These are phyloP conservation scores for Adansonia madagascariensis DNA, from an alignment of 441 rosid genomes.

Conservation along the genomic window DNA sequence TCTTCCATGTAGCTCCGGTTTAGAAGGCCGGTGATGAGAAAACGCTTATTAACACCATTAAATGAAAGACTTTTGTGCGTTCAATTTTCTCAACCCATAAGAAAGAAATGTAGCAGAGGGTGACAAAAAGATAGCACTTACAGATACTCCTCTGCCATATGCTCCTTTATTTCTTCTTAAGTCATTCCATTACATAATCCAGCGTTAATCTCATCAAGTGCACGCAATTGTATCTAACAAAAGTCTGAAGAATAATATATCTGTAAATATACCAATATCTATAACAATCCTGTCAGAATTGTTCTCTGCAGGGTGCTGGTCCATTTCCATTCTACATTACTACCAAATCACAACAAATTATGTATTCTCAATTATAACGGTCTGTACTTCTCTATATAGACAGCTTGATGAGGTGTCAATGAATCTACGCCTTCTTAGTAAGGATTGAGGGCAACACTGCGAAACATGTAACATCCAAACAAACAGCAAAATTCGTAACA, in stretches of 20 bases:
- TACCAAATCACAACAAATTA: constrained; percentile 6
- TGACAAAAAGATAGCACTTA: constrained; percentile 42
- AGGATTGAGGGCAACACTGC: background rate
- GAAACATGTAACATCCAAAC: background rate
- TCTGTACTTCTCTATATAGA: background rate
- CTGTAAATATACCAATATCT: background rate
- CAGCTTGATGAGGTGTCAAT: background rate
- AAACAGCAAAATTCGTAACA: background rate
- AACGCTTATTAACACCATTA: background rate
- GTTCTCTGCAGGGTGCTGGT: constrained; percentile 98
- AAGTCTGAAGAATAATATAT: constrained; percentile 12
- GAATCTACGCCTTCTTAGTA: background rate
- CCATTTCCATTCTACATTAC: constrained; percentile 63
- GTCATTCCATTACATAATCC: constrained; percentile 99
- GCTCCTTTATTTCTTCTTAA: constrained; percentile 90
- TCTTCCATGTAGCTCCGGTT: background rate
- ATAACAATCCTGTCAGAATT: constrained; percentile 68
- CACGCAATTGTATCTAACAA: constrained; percentile 96
- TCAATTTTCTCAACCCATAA: constrained; percentile 17
- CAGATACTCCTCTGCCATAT: constrained; percentile 98
- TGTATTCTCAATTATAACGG: constrained; percentile 11
- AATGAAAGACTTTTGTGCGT: background rate
- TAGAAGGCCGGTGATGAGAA: background rate
- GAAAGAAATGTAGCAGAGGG: constrained; percentile 20
- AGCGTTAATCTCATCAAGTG: constrained; percentile 96